phyloP scores from a whole-genome alignment of 768 basidiomycete species.

The Mycena olivaceomarginata region DNA sequence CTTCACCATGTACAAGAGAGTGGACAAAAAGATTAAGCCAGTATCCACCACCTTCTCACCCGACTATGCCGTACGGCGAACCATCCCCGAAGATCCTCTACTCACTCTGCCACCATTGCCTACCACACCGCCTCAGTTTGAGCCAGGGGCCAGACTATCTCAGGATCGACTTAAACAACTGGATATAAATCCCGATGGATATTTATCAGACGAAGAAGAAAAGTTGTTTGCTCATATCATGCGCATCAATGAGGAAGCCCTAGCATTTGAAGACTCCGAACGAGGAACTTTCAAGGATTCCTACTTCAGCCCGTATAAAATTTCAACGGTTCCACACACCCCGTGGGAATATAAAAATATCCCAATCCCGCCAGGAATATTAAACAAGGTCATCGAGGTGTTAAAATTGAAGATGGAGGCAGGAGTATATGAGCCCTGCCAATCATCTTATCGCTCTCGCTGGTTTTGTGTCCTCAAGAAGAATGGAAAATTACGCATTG shows the following conservation, averaged over 20 bases:
- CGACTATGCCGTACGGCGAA: constrained; percentile 7
- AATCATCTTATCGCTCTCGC: constrained; percentile 34
- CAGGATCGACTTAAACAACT: background rate
- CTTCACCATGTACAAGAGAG: constrained; percentile 40
- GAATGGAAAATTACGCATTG: constrained; percentile 41
- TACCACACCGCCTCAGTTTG: background rate
- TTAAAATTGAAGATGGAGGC: constrained; percentile 31
- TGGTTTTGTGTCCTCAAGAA: constrained; percentile 44
- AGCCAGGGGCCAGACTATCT: background rate
- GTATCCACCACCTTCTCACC: constrained; percentile 21
- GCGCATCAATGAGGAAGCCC: background rate
- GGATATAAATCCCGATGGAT: background rate
- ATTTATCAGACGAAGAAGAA: background rate
- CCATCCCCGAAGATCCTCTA: constrained; percentile 43
- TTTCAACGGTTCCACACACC: background rate
- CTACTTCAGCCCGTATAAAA: background rate
- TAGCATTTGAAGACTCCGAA: background rate
- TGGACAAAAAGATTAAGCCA: constrained; percentile 36
- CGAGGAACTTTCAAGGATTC: background rate
- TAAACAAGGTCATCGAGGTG: background rate
- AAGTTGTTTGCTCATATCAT: background rate
- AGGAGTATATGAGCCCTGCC: constrained; percentile 5
- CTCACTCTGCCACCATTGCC: background rate
- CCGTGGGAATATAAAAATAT: background rate
- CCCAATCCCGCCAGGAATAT: background rate